phyloP scores from a whole-genome alignment of 208 protist species.

The Leptomonas pyrrhocoris region DNA sequence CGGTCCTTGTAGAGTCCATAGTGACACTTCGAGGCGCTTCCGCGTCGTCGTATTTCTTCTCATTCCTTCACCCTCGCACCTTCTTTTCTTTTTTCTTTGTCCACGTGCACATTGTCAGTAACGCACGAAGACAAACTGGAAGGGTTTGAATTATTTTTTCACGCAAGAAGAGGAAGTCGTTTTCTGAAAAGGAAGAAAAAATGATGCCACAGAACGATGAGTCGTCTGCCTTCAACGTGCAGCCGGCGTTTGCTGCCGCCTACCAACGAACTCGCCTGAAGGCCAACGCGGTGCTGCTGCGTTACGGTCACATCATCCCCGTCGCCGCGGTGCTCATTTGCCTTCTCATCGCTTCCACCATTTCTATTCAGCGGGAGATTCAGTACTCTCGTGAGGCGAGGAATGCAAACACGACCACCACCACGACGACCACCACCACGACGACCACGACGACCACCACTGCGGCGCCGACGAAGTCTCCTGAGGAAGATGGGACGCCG shows the following conservation, averaged over 20 bases:
- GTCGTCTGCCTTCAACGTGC: slow-evolving; percentile 21
- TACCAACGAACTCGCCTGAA: slow-evolving; percentile 23
- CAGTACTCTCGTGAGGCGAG: slow-evolving; percentile 15
- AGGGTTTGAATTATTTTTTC: not conserved
- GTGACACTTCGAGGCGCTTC: too few species aligned
- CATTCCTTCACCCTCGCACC: too few species aligned
- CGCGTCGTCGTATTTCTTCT: not conserved
- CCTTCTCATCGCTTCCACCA: slow-evolving; percentile 33
- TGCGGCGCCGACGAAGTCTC: not conserved
- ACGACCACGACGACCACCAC: slow-evolving; percentile 12
- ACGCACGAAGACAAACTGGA: not conserved
- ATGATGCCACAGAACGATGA: slow-evolving; percentile 17
- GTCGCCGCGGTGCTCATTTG: slow-evolving; percentile 36
- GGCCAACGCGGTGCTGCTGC: slow-evolving; percentile 36
- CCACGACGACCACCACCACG: slow-evolving; percentile 6
- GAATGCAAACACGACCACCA: slow-evolving; percentile 12
- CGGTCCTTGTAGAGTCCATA: too few species aligned
- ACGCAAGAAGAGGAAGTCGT: too few species aligned
- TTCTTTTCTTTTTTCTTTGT: not conserved
- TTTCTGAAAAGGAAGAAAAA: not conserved
- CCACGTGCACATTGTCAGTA: too few species aligned
- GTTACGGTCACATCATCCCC: slow-evolving; percentile 47
- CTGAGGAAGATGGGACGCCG: too few species aligned
- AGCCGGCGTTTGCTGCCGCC: slow-evolving; percentile 3
- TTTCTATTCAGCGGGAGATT: slow-evolving; percentile 43